Percentiles rank a stretch among this genome's conserved stretches.
Evolutionary conservation across 2,329 filamentous ascomycete species (phyloP).

Genomic region (Aspergillus intermedius): DNA sequence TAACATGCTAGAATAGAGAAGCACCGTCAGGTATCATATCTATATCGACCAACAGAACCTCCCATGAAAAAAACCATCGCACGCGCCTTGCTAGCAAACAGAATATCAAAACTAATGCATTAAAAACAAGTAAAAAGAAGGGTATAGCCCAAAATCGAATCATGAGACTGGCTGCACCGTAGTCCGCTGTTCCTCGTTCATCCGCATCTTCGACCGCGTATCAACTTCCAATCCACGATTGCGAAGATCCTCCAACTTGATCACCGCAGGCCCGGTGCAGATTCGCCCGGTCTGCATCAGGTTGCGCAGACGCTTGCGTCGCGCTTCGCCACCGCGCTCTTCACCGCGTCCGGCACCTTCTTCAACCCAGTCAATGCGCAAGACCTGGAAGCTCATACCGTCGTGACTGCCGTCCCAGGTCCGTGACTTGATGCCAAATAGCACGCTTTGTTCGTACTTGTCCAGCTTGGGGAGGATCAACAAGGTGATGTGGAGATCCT

Average conservation of each 20-base stretch:
- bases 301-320: constrained; percentile 44
- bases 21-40: not conserved
- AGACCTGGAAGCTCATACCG: constrained; percentile 82
- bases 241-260: constrained; percentile 31
- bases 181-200: constrained; percentile 21
- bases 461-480: constrained; percentile 74
- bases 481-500: constrained; percentile 81
- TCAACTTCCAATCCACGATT: constrained; percentile 17
- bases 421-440: constrained; percentile 75
- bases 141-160: constrained; percentile 3
- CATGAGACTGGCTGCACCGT: constrained; percentile 29
- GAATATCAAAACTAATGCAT: not conserved
- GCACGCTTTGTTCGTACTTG: constrained; percentile 66
- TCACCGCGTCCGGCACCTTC: constrained; percentile 51
- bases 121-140: not conserved
- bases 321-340: constrained; percentile 41
- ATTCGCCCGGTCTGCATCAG: constrained; percentile 39
- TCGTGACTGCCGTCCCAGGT: constrained; percentile 74
- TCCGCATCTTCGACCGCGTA: constrained; percentile 19
- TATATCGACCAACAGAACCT: not conserved
- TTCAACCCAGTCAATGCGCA: constrained; percentile 76
- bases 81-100: constrained; percentile 17
- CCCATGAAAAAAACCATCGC: constrained; percentile 1
- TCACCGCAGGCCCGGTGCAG: constrained; percentile 32
- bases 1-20: not conserved